A percentile compares a stretch with the other conserved stretches of the same genome.
Conservation (phyloP, 108 stramenopile species). For the Skeletonema costatum region DNA sequence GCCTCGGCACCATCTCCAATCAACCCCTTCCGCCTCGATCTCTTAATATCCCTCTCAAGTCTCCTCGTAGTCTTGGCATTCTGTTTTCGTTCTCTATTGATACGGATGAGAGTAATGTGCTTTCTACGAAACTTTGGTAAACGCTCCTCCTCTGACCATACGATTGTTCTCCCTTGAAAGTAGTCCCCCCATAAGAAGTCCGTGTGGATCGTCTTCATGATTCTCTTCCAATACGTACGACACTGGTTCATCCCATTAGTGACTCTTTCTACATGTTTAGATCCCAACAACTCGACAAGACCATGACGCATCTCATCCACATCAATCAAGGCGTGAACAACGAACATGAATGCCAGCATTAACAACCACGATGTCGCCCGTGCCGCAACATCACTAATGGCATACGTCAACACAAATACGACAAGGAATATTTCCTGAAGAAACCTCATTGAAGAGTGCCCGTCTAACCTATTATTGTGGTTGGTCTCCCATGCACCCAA, state of each 20-base stretch:
- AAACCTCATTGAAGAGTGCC: slow-evolving; percentile 17
- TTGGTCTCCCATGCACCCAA: neutral
- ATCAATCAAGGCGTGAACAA: slow-evolving; percentile 16
- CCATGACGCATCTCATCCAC: slow-evolving; percentile 19
- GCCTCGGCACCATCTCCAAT: slow-evolving; percentile 8
- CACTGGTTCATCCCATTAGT: neutral
- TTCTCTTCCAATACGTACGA: neutral
- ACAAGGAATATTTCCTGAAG: slow-evolving; percentile 25
- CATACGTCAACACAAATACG: slow-evolving; percentile 17
- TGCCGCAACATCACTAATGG: slow-evolving; percentile 21
- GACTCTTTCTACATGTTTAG: neutral
- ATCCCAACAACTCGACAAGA: slow-evolving; percentile 4
- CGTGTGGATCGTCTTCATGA: slow-evolving; percentile 4
- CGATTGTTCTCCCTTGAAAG: slow-evolving; percentile 18
- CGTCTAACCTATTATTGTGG: neutral
- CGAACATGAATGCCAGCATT: slow-evolving; percentile 1
- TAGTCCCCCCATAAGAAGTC: slow-evolving; percentile 21
- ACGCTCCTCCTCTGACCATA: slow-evolving; percentile 21
- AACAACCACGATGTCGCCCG: slow-evolving; percentile 13
- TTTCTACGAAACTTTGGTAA: slow-evolving; percentile 31
- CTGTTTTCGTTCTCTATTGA: slow-evolving; percentile 14
- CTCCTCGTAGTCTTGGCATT: slow-evolving; percentile 26
- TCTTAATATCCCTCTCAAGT: slow-evolving; percentile 1
- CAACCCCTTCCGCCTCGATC: slow-evolving; percentile 17
- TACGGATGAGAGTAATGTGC: slow-evolving; percentile 19